Evolutionary conservation across 2,329 filamentous ascomycete species (phyloP), one percentile per base, ranked within the genome.

Genomic region (Emergomyces orientalis): DNA sequence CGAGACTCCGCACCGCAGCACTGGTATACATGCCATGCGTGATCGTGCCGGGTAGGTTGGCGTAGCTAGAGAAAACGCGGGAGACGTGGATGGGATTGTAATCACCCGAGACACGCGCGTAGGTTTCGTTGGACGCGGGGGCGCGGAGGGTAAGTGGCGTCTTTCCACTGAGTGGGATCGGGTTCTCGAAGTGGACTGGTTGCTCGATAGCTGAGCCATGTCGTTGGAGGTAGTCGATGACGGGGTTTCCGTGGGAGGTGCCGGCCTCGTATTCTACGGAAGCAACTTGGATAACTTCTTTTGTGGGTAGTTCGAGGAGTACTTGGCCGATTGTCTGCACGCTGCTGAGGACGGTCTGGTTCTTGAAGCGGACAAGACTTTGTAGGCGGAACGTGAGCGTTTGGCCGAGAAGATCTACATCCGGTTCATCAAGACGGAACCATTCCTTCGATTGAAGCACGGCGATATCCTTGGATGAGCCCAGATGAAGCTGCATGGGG

Each of bases 11-110:
- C 34, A 99, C 94, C 45, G 94, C 90, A 68, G 94, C 94, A 77
- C 93, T 97, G 1, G 93, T 95, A 82, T 97, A 99, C 94, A 99
- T 99, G 74, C 94, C 94, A 74, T 99, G 94, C 1, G 94, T 99
- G 72, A 99, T 99, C 54, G 94, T 99, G 59, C 94, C 95, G 1
- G 92, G 92, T 19, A 99, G 83, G 75, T 92, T 94, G 74, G 94
- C 95, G 71, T 97, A 99, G 78, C 86, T 91, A 39, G 94, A 90
- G 79, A 99, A 99, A 62, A 97, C 91, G 63, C 94, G 89, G 14
- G 94, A 97, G 54, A 99, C 94, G 81, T 99, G 94, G 66, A 99
- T 99, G 30, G 94, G 94, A 78, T 99, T 99, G 84, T 91, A 99
- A 75, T 99, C 94, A 56, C 94, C 94, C 60, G 95, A 99, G 22